Evolutionary conservation across 805 yeast genomes (phyloP), one percentile per base, ranked within the genome.

Genomic region (Candida argentea): DNA sequence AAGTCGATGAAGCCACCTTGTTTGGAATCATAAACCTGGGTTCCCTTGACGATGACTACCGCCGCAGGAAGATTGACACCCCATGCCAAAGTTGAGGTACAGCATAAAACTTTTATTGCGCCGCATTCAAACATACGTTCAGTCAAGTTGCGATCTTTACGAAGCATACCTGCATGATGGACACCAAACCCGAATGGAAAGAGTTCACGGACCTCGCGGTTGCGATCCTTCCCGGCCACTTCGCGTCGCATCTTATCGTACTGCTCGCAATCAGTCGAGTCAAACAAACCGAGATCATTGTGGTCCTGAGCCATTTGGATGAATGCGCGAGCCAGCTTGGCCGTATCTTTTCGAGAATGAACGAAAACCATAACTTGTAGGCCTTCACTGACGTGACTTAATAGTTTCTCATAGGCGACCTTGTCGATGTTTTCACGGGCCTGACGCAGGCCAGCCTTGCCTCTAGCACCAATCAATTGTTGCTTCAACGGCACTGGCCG

Each of bases 41-140:
- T 91, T 0, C 99, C 99, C 45, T 91, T 91, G 18, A 91, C 76
- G 37, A 91, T 83, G 13, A 91, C 99, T 22, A 86, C 95, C 2
- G 95, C 96, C 5, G 98, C 98, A 2, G 99, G 98, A 34, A 91
- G 62, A 48, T 91, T 91, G 12, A 91, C 97, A 70, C 99, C 99
- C 99, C 99, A 91, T 0, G 99, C 99, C 33, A 91, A 69, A 0
- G 99, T 91, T 0, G 98, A 94, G 3, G 99, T 91, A 67, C 95
- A 86, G 44, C 94, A 81, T 11, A 91, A 58, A 0, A 91, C 97
- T 34, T 78, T 82, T 37, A 91, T 79, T 0, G 86, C 81, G 23
- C 98, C 97, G 17, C 65, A 60, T 17, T 76, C 63, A 48, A 91
- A 91, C 79, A 89, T 70, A 46, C 76, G 78, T 44, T 93, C 98